Evolutionary conservation across 176 grass and related monocot genomes (phyloP), one percentile per base, ranked within the genome.

Genomic region (Cymbopogon citratus): DNA sequence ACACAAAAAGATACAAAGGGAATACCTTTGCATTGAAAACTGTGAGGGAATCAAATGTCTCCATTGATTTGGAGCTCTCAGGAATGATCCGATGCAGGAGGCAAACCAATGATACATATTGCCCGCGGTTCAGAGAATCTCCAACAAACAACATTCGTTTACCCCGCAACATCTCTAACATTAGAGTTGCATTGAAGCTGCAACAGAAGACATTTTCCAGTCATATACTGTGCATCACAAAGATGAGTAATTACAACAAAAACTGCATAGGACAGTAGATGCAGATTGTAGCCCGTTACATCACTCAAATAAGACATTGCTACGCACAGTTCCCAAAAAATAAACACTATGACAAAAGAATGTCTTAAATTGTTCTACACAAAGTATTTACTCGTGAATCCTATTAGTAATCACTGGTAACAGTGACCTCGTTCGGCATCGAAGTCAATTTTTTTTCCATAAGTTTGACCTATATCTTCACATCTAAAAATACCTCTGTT

Each of bases 121-220:
- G 96, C 36, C 96, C 92, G 0, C 91, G 75, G 59, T 93, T 93
- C 77, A 99, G 71, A 60, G 96, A 99, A 78, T 99, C 96, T 19
- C 96, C 96, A 7, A 99, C 87, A 81, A 95, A 99, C 44, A 95
- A 80, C 91, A 99, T 86, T 16, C 92, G 89, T 65, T 99, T 99
- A 46, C 92, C 96, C 9, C 96, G 86, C 16, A 99, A 71, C 87
- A 82, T 90, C 69, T 99, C 92, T 54, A 94, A 76, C 92, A 90
- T 91, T 6, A 95, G 75, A 64, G 84, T 93, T 9, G 92, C 96
- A n/a, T 95, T 90, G 81, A 95, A 95, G 80, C 96, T 98, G 90
- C 73, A 65, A 84, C 7, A 34, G 0, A 76, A 9, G 16, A 28
- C 12, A 71, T 33, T 66, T 76, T 81, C 1, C 0, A 1, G 23